Percentiles rank a stretch among this genome's conserved stretches.
These are phyloP conservation scores for Collybia sordida DNA, from an alignment of 768 basidiomycete genomes.

Conservation along the genomic window DNA sequence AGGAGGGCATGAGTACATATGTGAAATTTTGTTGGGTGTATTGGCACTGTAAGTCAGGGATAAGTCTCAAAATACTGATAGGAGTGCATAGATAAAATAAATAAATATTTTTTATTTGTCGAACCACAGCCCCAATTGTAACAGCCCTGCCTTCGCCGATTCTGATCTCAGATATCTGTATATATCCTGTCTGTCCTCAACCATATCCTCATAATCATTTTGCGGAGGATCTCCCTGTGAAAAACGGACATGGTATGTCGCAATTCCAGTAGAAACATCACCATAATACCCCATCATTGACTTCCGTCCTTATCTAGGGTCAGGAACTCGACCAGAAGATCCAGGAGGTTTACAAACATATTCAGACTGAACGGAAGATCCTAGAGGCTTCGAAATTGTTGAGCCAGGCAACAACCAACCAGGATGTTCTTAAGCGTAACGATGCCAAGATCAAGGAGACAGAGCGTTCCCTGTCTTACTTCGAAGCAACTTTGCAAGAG, in stretches of 20 bases:
- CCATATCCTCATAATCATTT: conserved; percentile 10
- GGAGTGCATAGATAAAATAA: conserved; percentile 10
- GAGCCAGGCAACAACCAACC: conserved; percentile 81
- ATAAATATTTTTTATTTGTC: conserved; percentile 10
- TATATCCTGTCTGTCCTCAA: conserved; percentile 11
- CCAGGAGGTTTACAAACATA: conserved; percentile 85
- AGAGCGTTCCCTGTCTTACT: conserved; percentile 81
- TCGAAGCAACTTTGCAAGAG: conserved; percentile 82
- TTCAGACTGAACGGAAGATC: conserved; percentile 91
- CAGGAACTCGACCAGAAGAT: conserved; percentile 91
- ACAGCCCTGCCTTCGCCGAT: conserved; percentile 21
- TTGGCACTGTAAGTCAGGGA: not conserved
- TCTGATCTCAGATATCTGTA: conserved; percentile 16
- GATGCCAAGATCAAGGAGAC: conserved; percentile 88
- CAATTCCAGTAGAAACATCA: conserved; percentile 2
- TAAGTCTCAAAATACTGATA: conserved; percentile 12
- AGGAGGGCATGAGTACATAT: conserved; percentile 25
- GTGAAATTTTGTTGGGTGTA: not conserved
- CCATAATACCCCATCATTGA: conserved; percentile 22
- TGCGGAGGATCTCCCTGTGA: conserved; percentile 13
- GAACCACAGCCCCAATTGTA: conserved; percentile 22
- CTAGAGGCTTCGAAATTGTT: conserved; percentile 81
- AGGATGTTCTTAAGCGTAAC: conserved; percentile 78
- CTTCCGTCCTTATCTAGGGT: conserved; percentile 31
- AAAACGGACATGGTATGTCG: conserved; percentile 20